These are phyloP conservation scores for Dichotomopilus funicola DNA, from an alignment of 2,329 filamentous ascomycete genomes.

Conservation along the genomic window DNA sequence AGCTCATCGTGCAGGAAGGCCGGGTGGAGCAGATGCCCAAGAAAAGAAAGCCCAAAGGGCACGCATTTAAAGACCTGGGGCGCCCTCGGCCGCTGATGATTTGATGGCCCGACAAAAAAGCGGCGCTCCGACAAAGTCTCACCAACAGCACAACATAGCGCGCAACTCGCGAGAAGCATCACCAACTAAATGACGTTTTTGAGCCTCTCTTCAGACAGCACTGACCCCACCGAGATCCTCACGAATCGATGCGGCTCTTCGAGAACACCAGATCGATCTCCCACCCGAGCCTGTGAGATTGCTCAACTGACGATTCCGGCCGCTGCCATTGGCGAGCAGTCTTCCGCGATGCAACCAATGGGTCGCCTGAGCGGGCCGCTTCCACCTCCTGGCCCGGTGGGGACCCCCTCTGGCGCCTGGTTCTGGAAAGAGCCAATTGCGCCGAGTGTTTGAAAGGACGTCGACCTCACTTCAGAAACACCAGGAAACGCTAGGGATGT, in stretches of 20 bases:
- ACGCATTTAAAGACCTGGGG: constrained; percentile 19
- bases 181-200: neutral
- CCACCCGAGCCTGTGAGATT: constrained; percentile 20
- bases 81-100: constrained; percentile 2
- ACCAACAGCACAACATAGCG: neutral
- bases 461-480: constrained; percentile 8
- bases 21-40: constrained; percentile 27
- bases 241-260: constrained; percentile 26
- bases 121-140: neutral
- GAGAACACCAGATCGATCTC: constrained; percentile 17
- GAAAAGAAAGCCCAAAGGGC: constrained; percentile 14
- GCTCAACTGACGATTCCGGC: constrained; percentile 12
- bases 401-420: constrained; percentile 9
- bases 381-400: constrained; percentile 23
- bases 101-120: neutral
- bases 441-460: constrained; percentile 17
- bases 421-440: constrained; percentile 20
- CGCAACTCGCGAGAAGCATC: constrained; percentile 2
- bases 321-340: constrained; percentile 27
- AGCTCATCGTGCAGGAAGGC: constrained; percentile 32
- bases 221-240: constrained; percentile 4
- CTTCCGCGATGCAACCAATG: constrained; percentile 22
- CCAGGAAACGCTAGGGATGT: no score
- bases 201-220: neutral
- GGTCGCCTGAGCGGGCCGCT: constrained; percentile 25